A percentile compares a stretch with the other conserved stretches of the same genome.
Evolutionary conservation across 2,329 filamentous ascomycete genomes (phyloP).

Genomic region (Neurospora sp.): DNA sequence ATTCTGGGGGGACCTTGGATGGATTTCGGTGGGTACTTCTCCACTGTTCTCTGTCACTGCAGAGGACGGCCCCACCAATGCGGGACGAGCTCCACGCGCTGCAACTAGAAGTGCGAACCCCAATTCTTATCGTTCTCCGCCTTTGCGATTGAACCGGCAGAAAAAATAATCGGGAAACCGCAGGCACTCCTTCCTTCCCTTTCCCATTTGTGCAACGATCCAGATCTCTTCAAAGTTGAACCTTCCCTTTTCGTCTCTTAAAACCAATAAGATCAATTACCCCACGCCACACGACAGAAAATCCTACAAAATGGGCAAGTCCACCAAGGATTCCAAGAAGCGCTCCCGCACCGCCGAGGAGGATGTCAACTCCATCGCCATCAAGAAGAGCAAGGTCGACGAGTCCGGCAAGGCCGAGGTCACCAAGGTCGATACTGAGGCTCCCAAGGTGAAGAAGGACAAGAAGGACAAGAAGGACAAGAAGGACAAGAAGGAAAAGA

Average conservation of each 20-base stretch:
- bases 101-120: not conserved
- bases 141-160: conserved; percentile 11
- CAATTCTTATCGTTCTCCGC: conserved; percentile 6
- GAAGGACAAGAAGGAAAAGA: conserved; percentile 21
- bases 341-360: conserved; percentile 16
- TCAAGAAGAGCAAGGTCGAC: conserved; percentile 21
- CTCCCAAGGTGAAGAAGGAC: conserved; percentile 10
- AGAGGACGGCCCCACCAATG: not conserved
- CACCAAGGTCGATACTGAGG: conserved; percentile 13
- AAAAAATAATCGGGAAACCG: conserved; percentile 8
- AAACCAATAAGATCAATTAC: not conserved
- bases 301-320: conserved; percentile 12
- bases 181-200: not conserved
- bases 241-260: not conserved
- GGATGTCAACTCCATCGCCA: conserved; percentile 10
- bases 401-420: conserved; percentile 18
- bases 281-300: not conserved
- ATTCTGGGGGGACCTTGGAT: not conserved
- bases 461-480: conserved; percentile 26
- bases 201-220: not conserved
- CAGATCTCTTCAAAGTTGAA: not conserved
- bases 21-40: not conserved
- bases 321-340: conserved; percentile 14
- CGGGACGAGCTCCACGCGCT: not conserved
- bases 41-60: not conserved